These are phyloP conservation scores for Amauroascus niger DNA, from an alignment of 2,329 filamentous ascomycete species.

Conservation along the genomic window DNA sequence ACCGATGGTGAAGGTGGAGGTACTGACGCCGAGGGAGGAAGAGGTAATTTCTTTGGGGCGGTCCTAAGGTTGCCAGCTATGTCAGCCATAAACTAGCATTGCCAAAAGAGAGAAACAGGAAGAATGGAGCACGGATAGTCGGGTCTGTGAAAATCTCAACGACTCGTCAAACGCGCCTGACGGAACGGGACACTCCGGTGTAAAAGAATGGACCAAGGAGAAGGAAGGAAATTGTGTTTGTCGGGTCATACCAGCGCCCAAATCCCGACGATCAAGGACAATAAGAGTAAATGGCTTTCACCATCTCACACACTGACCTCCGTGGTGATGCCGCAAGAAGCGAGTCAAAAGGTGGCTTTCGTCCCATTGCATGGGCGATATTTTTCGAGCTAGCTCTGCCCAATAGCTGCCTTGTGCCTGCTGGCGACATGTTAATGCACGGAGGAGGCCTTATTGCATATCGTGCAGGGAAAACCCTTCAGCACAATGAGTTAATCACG, in stretches of 20 bases:
- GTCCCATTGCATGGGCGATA: conserved; percentile 1
- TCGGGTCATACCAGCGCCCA: conserved; percentile 7
- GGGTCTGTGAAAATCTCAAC: background rate
- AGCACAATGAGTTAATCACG: background rate
- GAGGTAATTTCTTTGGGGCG: conserved; percentile 16
- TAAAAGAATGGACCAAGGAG: background rate
- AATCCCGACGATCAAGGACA: background rate
- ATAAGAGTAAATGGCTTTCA: background rate
- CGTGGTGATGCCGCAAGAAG: conserved; percentile 1
- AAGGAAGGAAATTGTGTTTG: background rate
- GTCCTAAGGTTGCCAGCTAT: conserved; percentile 5
- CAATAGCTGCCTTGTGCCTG: conserved; percentile 1
- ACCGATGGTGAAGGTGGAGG: conserved; percentile 15
- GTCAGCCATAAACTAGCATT: background rate
- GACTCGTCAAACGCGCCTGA: background rate
- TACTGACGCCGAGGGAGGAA: conserved; percentile 15
- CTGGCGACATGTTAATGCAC: conserved; percentile 1
- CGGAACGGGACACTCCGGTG: background rate
- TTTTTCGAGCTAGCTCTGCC: conserved; percentile 7
- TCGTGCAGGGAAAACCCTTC: background rate
- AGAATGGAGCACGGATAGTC: background rate
- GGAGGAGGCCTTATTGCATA: background rate
- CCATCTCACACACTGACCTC: conserved; percentile 14
- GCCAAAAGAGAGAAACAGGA: background rate
- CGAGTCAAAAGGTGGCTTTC: conserved; percentile 14